Percentiles rank a stretch among this genome's conserved stretches.
Conservation (phyloP, 2,329 filamentous ascomycete species). For the Sphaerulina vaccinii region DNA sequence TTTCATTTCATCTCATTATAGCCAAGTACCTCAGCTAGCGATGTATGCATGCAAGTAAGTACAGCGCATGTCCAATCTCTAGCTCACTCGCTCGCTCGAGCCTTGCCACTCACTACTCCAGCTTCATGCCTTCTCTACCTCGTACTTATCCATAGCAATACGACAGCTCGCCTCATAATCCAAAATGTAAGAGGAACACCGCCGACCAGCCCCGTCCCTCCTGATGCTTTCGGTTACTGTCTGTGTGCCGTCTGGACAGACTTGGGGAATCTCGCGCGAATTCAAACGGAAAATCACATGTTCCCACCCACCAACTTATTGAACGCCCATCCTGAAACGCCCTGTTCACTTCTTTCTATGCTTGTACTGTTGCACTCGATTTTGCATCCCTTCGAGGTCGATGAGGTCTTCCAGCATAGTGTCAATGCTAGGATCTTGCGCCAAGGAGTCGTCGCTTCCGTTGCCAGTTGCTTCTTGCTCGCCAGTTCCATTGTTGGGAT, state of each 20-base stretch:
- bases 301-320: neutral
- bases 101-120: too few relatives aligned
- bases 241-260: constrained; percentile 7
- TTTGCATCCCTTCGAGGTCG: too few relatives aligned
- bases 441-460: too few relatives aligned
- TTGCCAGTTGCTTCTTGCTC: too few relatives aligned
- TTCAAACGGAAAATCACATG: constrained; percentile 3
- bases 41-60: too few relatives aligned
- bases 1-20: too few relatives aligned
- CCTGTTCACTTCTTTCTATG: neutral
- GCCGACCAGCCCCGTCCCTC: neutral
- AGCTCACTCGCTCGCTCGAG: too few relatives aligned
- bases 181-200: constrained; percentile 3
- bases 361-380: constrained; percentile 1
- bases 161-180: constrained; percentile 3
- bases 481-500: too few relatives aligned
- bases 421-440: too few relatives aligned
- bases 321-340: neutral
- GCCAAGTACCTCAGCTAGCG: too few relatives aligned
- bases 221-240: constrained; percentile 11
- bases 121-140: neutral
- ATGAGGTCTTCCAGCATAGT: too few relatives aligned
- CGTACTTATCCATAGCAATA: neutral
- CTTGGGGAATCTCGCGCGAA: constrained; percentile 12
- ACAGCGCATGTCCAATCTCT: too few relatives aligned